A percentile compares a stretch with the other conserved stretches of the same genome.
These are phyloP conservation scores for Pseudotsuga menziesii DNA, from an alignment of 75 land plant genomes.

Conservation along the genomic window DNA sequence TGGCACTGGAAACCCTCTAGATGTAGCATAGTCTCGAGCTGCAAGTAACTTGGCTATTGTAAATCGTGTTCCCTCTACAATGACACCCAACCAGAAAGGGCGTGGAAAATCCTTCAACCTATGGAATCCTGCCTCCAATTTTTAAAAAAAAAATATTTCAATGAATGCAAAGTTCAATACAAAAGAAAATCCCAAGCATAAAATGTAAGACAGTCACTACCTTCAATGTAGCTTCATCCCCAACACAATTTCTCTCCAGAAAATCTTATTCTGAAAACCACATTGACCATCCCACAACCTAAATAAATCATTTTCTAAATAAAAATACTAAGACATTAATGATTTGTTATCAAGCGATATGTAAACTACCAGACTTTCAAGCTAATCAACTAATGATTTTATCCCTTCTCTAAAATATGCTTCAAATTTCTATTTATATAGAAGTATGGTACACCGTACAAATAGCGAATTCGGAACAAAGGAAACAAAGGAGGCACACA, in stretches of 20 bases:
- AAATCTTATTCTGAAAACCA: slow-evolving; percentile 56
- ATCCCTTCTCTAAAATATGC: too few relatives aligned
- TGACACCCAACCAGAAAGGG: slow-evolving; percentile 45
- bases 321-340: neutral
- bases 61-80: slow-evolving; percentile 57
- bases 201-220: slow-evolving; percentile 12
- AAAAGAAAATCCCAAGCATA: neutral
- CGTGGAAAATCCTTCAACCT: slow-evolving; percentile 39
- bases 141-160: slow-evolving; percentile 2
- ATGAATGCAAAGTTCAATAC: neutral
- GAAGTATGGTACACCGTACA: too few relatives aligned
- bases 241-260: slow-evolving; percentile 43
- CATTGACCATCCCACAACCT: slow-evolving; percentile 61
- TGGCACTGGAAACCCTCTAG: slow-evolving; percentile 30
- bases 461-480: too few relatives aligned
- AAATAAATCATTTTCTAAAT: slow-evolving; percentile 6
- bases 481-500: too few relatives aligned
- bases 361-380: neutral
- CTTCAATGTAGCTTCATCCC: slow-evolving; percentile 43
- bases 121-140: slow-evolving; percentile 34
- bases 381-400: neutral
- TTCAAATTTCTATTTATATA: too few relatives aligned
- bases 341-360: neutral
- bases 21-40: slow-evolving; percentile 45
- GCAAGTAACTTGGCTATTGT: slow-evolving; percentile 36